Evolutionary conservation across 2,329 filamentous ascomycete species (phyloP).

Genomic region (Coniochaeta ligniaria): DNA sequence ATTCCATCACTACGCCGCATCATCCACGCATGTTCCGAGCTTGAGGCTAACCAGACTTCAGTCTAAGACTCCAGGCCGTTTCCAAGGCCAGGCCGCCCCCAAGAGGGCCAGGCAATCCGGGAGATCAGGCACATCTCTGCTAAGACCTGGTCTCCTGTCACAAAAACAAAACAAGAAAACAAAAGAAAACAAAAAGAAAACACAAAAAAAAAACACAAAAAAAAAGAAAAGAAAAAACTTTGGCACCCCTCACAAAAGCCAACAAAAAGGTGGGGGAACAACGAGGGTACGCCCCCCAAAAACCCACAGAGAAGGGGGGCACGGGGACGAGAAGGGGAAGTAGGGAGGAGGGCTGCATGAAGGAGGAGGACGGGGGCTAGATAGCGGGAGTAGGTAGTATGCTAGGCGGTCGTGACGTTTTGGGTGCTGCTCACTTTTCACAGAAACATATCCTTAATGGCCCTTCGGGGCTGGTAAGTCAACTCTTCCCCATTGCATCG

Average conservation of each 20-base stretch:
- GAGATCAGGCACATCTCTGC: not conserved
- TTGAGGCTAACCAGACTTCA: not conserved
- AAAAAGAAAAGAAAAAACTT: not conserved
- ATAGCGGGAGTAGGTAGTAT: not conserved
- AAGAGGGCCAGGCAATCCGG: not conserved
- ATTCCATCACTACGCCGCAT: not conserved
- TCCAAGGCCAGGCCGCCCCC: not conserved
- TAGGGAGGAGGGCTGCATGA: not conserved
- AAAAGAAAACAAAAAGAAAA: not conserved
- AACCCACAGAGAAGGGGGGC: not conserved
- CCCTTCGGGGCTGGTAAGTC: constrained; percentile 1
- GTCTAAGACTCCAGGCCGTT: not conserved
- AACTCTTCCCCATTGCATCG: not conserved
- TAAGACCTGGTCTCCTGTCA: not conserved
- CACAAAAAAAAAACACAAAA: not conserved
- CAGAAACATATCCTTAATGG: not conserved
- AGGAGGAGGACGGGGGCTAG: not conserved
- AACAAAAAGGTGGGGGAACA: not conserved
- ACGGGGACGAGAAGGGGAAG: not conserved
- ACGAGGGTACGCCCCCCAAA: not conserved
- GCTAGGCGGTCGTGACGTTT: not conserved
- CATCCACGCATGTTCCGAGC: not conserved
- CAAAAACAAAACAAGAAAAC: not conserved
- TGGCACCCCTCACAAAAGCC: not conserved
- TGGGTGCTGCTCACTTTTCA: not conserved